phyloP scores from a whole-genome alignment of 2,329 filamentous ascomycete genomes.

The Colletotrichum destructivum region DNA sequence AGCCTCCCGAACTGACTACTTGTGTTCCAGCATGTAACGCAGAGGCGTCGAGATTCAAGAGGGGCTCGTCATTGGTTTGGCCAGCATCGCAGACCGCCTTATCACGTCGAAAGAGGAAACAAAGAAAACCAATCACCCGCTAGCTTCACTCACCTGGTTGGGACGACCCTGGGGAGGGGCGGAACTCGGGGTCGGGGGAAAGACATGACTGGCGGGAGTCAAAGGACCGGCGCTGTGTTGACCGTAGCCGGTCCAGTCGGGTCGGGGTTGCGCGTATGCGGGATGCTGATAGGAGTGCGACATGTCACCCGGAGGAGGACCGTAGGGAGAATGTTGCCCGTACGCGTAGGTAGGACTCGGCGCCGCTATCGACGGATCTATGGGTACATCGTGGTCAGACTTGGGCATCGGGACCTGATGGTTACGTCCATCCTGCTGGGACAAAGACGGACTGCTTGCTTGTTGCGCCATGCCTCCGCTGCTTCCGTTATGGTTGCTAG shows the following conservation, averaged over 20 bases:
- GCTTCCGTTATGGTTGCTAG: constrained; percentile 80
- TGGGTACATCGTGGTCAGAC: constrained; percentile 97
- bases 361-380: constrained; percentile 98
- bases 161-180: constrained; percentile 69
- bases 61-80: background rate
- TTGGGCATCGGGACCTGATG: constrained; percentile 84
- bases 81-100: too few relatives aligned
- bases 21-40: too few relatives aligned
- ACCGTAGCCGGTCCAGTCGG: constrained; percentile 81
- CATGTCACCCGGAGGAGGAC: constrained; percentile 87
- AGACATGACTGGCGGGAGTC: constrained; percentile 68
- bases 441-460: constrained; percentile 96
- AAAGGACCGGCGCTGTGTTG: constrained; percentile 66
- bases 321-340: constrained; percentile 88
- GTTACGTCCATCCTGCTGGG: constrained; percentile 85
- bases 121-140: background rate
- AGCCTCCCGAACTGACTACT: background rate
- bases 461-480: constrained; percentile 96
- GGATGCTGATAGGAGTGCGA: constrained; percentile 80
- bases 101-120: background rate
- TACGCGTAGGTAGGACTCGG: constrained; percentile 93
- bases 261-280: constrained; percentile 77
- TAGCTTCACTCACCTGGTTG: constrained; percentile 69
- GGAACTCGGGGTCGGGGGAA: constrained; percentile 69
- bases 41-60: background rate